phyloP scores from a whole-genome alignment of 2,329 filamentous ascomycete species.

The Sphaerulina musiva region DNA sequence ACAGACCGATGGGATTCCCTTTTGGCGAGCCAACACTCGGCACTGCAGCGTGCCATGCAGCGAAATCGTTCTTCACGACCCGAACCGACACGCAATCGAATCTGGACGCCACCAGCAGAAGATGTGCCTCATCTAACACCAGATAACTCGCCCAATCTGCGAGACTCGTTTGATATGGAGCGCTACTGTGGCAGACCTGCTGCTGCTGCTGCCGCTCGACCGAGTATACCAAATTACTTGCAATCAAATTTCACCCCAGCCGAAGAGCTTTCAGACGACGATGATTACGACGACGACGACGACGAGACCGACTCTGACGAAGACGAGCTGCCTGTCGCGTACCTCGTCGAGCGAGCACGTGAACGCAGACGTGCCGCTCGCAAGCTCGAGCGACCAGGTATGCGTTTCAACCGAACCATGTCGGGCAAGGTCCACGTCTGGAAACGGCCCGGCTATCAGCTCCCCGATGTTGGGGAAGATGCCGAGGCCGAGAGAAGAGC shows the following conservation, averaged over 20 bases:
- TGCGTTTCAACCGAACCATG: conserved; percentile 27
- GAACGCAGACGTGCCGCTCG: conserved; percentile 16
- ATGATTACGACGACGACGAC: conserved; percentile 13
- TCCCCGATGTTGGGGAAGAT: conserved; percentile 28
- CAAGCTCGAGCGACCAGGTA: conserved; percentile 26
- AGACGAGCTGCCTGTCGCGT: conserved; percentile 24
- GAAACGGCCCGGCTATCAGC: conserved; percentile 27
- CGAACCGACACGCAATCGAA: conserved; percentile 9
- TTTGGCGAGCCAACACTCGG: conserved; percentile 22
- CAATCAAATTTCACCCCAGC: conserved; percentile 16
- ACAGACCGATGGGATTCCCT: conserved; percentile 26
- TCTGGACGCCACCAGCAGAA: conserved; percentile 20
- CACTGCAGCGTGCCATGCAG: conserved; percentile 24
- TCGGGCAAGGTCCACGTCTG: conserved; percentile 30
- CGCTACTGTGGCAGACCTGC: conserved; percentile 12
- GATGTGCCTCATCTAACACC: conserved; percentile 30
- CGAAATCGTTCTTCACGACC: conserved; percentile 18
- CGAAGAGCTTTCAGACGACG: conserved; percentile 17
- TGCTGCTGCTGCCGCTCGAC: conserved; percentile 1
- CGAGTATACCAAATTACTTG: conserved; percentile 23
- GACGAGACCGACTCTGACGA: conserved; percentile 21
- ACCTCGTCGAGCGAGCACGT: conserved; percentile 23
- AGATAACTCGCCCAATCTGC: conserved; percentile 29
- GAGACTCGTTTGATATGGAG: conserved; percentile 28
- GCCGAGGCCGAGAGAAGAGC: conserved; percentile 25